Base-by-base conservation (phyloP, 805 yeast genomes). In the Spencermartinsiella europaea region DNA sequence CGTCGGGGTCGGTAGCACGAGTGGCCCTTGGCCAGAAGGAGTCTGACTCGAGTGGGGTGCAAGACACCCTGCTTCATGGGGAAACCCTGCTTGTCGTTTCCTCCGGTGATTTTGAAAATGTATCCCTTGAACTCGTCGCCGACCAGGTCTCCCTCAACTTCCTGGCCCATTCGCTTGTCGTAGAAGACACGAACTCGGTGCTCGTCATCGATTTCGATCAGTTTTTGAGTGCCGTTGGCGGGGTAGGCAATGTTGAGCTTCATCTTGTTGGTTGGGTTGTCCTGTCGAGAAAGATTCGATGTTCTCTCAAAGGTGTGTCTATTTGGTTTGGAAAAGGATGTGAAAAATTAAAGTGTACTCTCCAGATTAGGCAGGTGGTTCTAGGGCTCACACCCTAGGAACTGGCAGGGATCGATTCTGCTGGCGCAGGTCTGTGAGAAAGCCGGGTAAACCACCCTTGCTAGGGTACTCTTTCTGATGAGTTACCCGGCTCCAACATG, bases 31-130 rank as follows among this genome's bases (percentile, higher is more conserved):
- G 95, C 74, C 71, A 93, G 80, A 72, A 93, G 82, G 68, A 93
- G 83, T 74, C 86, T 89, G 67, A 93, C 98, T 84, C 99, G 95
- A 83, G 95, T 89, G 77, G 99, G 98, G 81, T 88, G 93, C 83
- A 93, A 79, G 61, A 93, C 99, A 85, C 99, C 99, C 79, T 95
- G 99, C 79, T 90, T 93, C 99, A 95, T 93, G 79, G 99, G 98
- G 96, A 93, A 93, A 80, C 99, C 99, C 81, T 93, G 99, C 80
- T 93, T 93, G 81, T 93, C 99, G 85, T 93, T 93, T 84, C 99
- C 99, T 73, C 99, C 99, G 67, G 97, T 77, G 75, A 93, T 90
- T 81, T 85, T 95, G 86, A 93, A 90, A 71, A 88, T 75, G 89
- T 93, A 93, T 70, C 99, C 99, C 77, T 89, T 91, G 91, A 91